Conservation (phyloP, 768 basidiomycete species). For the Lactarius quietus region DNA sequence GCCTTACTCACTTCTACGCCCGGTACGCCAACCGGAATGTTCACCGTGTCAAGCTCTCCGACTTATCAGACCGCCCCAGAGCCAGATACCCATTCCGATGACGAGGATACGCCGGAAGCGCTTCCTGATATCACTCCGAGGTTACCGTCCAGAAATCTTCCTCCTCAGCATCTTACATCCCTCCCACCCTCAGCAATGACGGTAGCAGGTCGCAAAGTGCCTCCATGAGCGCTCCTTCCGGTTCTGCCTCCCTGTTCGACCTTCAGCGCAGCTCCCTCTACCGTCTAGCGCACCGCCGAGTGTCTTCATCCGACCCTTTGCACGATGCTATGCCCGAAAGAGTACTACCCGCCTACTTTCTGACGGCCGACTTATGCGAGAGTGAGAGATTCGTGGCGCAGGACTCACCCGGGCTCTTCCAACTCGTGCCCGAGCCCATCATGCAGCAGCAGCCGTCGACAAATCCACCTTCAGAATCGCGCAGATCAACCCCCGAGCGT, state of each 20-base stretch:
- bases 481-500: background rate
- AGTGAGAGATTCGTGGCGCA: slow-evolving; percentile 60
- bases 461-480: slow-evolving; percentile 23
- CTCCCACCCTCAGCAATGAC: background rate
- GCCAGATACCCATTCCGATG: slow-evolving; percentile 1
- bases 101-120: slow-evolving; percentile 1
- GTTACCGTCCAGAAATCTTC: background rate
- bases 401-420: slow-evolving; percentile 65
- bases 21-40: background rate
- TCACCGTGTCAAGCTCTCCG: slow-evolving; percentile 2
- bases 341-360: slow-evolving; percentile 67
- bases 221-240: too few species aligned
- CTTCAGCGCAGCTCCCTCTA: background rate
- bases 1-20: background rate
- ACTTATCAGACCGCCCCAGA: background rate
- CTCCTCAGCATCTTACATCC: background rate
- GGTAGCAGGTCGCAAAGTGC: background rate
- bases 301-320: background rate
- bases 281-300: background rate
- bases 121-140: background rate
- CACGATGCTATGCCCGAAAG: slow-evolving; percentile 43
- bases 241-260: slow-evolving; percentile 7
- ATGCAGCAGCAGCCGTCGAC: background rate
- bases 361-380: slow-evolving; percentile 42
- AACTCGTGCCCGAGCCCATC: slow-evolving; percentile 35